Base-by-base conservation (phyloP, 225 moss, liverwort and hornwort genomes). In the Pseudisothecium myosuroides region DNA sequence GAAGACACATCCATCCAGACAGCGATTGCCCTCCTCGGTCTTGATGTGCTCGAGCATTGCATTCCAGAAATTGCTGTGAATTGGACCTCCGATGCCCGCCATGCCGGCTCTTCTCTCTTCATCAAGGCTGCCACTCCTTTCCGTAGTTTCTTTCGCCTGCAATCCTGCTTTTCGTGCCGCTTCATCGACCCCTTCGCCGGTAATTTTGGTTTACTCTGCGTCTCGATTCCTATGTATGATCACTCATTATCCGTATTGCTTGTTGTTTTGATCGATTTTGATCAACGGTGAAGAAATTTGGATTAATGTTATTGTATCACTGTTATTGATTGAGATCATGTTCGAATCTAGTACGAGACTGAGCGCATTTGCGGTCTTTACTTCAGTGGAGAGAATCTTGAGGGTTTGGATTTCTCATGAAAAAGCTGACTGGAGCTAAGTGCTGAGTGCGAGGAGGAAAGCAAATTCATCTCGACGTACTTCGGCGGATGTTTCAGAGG, bases 101-200 rank as follows among this genome's bases (percentile, higher is more conserved):
- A 92, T 92, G 93, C 89, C 89, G 65, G 89, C 88, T 34, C 88
- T 86, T 41, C 89, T 89, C 60, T 92, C 81, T 7, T 84, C 85
- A 16, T 88, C 90, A 39, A 91, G 90, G 43, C 80, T 90, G 55
- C 75, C 88, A 67, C 63, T 91, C 76, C 80, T 83, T 37, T 79
- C 56, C 55, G 72, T 82, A 73, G 36, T 86, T 86, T 88, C 88
- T 28, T 41, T 90, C 64, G 50, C 78, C 88, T 75, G 83, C 83
- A 80, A 67, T 31, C 62, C 85, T 88, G 60, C 26, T 36, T 49
- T 68, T 32, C 90, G 83, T 62, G 52, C 50, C 69, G 34, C 29
- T 41, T 85, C 84, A 85, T 64, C 79, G 27, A 83, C 27, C 69
- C 72, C 49, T 76, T 76, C 69, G 20, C 49, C 64, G 90, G 93